phyloP scores from a whole-genome alignment of 208 protist genomes.

The Leishmania tarentolae region DNA sequence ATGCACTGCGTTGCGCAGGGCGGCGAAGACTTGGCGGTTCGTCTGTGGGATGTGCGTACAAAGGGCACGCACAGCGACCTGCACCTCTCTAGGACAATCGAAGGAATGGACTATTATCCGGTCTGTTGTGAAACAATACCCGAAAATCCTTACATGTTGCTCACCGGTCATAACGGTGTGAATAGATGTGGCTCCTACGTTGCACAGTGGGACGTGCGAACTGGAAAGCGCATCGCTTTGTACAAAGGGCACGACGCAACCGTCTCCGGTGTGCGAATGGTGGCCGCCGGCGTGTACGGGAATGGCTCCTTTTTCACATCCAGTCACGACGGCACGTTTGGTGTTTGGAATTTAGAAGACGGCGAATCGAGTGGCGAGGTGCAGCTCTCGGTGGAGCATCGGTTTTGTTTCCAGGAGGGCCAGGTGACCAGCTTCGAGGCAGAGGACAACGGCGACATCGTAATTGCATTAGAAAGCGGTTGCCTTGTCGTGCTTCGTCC shows the following conservation, averaged over 20 bases:
- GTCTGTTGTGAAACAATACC: slow-evolving; percentile 50
- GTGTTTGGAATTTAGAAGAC: slow-evolving; percentile 48
- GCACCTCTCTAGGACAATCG: slow-evolving; percentile 48
- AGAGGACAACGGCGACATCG: slow-evolving; percentile 52
- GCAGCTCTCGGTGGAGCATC: slow-evolving; percentile 25
- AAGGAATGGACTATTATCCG: slow-evolving; percentile 69
- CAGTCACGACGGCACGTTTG: slow-evolving; percentile 55
- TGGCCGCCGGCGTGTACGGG: slow-evolving; percentile 30
- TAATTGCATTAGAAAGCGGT: slow-evolving; percentile 45
- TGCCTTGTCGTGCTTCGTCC: slow-evolving; percentile 55
- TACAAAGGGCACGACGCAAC: slow-evolving; percentile 57
- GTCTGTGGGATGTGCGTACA: slow-evolving; percentile 74
- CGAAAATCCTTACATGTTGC: slow-evolving; percentile 32
- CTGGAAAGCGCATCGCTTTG: slow-evolving; percentile 41
- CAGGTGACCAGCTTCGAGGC: slow-evolving; percentile 51
- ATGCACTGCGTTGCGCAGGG: slow-evolving; percentile 74
- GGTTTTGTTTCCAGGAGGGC: slow-evolving; percentile 47
- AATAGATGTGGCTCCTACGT: slow-evolving; percentile 67
- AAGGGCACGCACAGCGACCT: slow-evolving; percentile 34
- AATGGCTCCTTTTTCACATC: slow-evolving; percentile 49
- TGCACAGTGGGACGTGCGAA: slow-evolving; percentile 74
- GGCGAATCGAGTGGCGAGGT: slow-evolving; percentile 35
- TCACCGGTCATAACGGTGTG: slow-evolving; percentile 80
- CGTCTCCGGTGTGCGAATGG: slow-evolving; percentile 46
- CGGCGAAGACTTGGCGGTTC: slow-evolving; percentile 67